phyloP scores from a whole-genome alignment of 129 eudicot genomes.

The Chrysanthemum lavandulifolium region DNA sequence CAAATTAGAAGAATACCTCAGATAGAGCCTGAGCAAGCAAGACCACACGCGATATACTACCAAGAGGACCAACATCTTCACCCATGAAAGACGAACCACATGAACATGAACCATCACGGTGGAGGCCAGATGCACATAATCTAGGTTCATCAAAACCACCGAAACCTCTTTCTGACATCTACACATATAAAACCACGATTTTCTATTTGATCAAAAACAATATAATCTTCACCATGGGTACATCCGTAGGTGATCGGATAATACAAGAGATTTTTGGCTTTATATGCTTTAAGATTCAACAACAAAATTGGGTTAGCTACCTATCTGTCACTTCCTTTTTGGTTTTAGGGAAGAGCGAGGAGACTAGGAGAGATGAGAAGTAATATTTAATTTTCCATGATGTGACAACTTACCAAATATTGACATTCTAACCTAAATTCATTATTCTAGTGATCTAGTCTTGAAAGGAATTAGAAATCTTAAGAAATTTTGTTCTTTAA shows the following conservation, averaged over 20 bases:
- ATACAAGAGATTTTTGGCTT: background rate
- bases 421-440: conserved; percentile 27
- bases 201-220: background rate
- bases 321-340: conserved; percentile 14
- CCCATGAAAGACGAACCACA: conserved; percentile 59
- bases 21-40: conserved; percentile 86
- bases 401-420: conserved; percentile 35
- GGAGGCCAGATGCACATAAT: conserved; percentile 65
- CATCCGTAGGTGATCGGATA: background rate
- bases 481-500: conserved; percentile 5
- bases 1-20: conserved; percentile 49
- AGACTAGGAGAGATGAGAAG: conserved; percentile 26
- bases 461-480: conserved; percentile 17
- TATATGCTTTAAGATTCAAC: background rate
- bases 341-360: conserved; percentile 24
- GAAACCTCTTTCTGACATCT: conserved; percentile 63
- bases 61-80: conserved; percentile 60
- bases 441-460: background rate
- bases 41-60: conserved; percentile 71
- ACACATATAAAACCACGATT: conserved; percentile 22
- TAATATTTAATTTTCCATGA: conserved; percentile 22
- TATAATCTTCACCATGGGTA: conserved; percentile 9
- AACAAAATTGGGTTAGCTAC: background rate
- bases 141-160: conserved; percentile 45
- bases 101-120: conserved; percentile 67